A percentile compares a stretch with the other conserved stretches of the same genome.
These are phyloP conservation scores for Saitozyma sp. DNA, from an alignment of 768 basidiomycete genomes.

Conservation along the genomic window DNA sequence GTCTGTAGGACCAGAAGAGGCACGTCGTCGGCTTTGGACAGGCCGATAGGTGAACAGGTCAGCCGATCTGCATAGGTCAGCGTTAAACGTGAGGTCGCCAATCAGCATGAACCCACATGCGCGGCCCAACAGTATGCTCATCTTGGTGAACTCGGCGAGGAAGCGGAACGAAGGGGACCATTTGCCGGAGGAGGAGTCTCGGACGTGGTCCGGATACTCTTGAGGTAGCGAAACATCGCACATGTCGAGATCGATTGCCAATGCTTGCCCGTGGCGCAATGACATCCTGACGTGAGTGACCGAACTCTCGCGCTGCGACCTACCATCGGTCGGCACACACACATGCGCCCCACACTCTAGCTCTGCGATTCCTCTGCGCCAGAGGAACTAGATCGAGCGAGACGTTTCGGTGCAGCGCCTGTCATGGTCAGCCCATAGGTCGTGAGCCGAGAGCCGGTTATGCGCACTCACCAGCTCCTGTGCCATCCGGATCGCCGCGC, in stretches of 20 bases:
- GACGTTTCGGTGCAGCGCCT: conserved; percentile 26
- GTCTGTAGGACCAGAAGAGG: conserved; percentile 16
- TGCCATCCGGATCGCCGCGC: conserved; percentile 16
- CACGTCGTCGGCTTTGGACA: conserved; percentile 20
- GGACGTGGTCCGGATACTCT: conserved; percentile 20
- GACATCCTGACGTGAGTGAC: conserved; percentile 13
- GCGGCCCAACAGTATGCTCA: conserved; percentile 21
- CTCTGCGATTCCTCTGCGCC: conserved; percentile 20
- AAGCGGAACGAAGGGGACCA: conserved; percentile 26
- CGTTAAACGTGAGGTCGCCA: too few species aligned
- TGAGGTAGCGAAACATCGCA: conserved; percentile 19
- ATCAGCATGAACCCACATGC: conserved; percentile 5
- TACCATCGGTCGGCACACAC: conserved; percentile 24
- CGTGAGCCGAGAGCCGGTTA: too few species aligned
- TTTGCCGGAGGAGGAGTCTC: conserved; percentile 9
- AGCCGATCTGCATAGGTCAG: too few species aligned
- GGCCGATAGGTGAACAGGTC: conserved; percentile 1
- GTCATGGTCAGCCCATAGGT: not conserved
- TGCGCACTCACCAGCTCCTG: conserved; percentile 18
- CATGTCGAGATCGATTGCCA: conserved; percentile 22
- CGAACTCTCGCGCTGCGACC: not conserved
- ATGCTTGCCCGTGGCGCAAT: conserved; percentile 15
- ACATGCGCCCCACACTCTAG: conserved; percentile 30
- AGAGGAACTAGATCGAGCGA: conserved; percentile 14
- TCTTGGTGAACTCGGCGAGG: conserved; percentile 15